phyloP scores from a whole-genome alignment of 2,329 filamentous ascomycete genomes.

The Cytospora piceicola region DNA sequence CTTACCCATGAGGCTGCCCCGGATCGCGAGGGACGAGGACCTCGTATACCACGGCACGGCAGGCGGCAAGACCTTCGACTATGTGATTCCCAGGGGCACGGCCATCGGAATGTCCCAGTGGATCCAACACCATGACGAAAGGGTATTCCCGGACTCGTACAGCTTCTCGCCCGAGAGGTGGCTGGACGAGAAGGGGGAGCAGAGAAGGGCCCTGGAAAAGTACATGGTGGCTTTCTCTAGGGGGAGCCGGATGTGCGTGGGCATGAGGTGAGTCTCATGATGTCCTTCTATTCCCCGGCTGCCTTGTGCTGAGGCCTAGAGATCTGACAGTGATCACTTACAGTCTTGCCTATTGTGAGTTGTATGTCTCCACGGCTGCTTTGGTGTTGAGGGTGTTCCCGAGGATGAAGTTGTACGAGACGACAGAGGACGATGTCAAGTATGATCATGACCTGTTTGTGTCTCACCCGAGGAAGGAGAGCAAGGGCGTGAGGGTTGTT shows the following conservation, averaged over 20 bases:
- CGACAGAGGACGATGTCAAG: constrained; percentile 26
- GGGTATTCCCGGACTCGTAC: constrained; percentile 32
- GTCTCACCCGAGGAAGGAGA: background rate
- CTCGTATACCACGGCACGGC: constrained; percentile 5
- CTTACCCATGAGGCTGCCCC: constrained; percentile 25
- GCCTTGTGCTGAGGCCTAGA: background rate
- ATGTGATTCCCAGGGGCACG: constrained; percentile 34
- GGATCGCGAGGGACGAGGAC: constrained; percentile 22
- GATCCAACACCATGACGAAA: constrained; percentile 33
- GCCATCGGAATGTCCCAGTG: constrained; percentile 32
- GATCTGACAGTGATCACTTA: background rate
- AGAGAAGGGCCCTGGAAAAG: constrained; percentile 29
- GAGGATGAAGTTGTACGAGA: constrained; percentile 29
- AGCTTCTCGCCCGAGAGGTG: constrained; percentile 34
- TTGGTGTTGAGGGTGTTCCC: constrained; percentile 31
- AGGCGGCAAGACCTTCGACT: constrained; percentile 12
- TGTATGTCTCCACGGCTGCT: constrained; percentile 30
- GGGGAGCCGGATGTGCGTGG: constrained; percentile 35
- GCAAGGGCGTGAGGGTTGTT: background rate
- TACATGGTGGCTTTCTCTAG: constrained; percentile 33
- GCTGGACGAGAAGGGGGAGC: constrained; percentile 28
- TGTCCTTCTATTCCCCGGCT: background rate
- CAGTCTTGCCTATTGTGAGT: constrained; percentile 31
- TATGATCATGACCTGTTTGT: background rate
- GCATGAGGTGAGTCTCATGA: constrained; percentile 34